Evolutionary conservation across 1,284 basidiomycete genomes (phyloP).

Genomic region (Ustilago loliicola): DNA sequence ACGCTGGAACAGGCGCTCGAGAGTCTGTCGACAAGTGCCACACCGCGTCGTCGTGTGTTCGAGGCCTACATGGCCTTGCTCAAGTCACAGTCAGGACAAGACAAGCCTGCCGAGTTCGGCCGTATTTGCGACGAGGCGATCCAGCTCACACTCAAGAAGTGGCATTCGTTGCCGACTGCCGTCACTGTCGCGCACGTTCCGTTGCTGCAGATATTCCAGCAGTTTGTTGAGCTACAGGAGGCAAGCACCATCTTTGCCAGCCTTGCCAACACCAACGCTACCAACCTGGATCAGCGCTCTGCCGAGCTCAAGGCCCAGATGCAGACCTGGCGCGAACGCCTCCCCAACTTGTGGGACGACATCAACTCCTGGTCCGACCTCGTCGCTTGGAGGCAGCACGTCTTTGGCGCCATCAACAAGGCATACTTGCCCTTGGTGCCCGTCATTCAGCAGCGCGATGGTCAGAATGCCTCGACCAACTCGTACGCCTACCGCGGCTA

Average conservation of each 20-base stretch:
- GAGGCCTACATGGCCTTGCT: slow-evolving; percentile 91
- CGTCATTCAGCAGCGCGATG: slow-evolving; percentile 72
- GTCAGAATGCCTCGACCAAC: slow-evolving; percentile 73
- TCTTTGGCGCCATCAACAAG: slow-evolving; percentile 93
- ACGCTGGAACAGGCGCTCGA: slow-evolving; percentile 87
- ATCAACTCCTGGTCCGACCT: slow-evolving; percentile 99
- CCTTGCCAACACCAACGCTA: slow-evolving; percentile 85
- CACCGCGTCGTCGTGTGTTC: slow-evolving; percentile 93
- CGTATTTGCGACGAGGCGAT: slow-evolving; percentile 93
- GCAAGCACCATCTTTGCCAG: slow-evolving; percentile 85
- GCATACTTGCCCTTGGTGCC: slow-evolving; percentile 86
- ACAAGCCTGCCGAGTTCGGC: slow-evolving; percentile 66
- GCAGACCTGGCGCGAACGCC: slow-evolving; percentile 89
- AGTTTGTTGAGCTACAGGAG: slow-evolving; percentile 97
- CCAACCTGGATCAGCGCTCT: slow-evolving; percentile 94
- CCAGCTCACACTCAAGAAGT: slow-evolving; percentile 95
- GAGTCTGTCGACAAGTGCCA: slow-evolving; percentile 85
- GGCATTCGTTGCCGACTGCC: slow-evolving; percentile 87
- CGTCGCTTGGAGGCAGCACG: slow-evolving; percentile 95
- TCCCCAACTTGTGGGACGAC: slow-evolving; percentile 96
- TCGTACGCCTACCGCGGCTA: slow-evolving; percentile 98
- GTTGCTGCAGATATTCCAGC: slow-evolving; percentile 96
- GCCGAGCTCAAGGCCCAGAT: slow-evolving; percentile 84
- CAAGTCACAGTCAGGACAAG: slow-evolving; percentile 72
- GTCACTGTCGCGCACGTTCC: slow-evolving; percentile 94